Evolutionary conservation across 164 flowering plant species (phyloP).

Genomic region (Euptelea pleiosperma): DNA sequence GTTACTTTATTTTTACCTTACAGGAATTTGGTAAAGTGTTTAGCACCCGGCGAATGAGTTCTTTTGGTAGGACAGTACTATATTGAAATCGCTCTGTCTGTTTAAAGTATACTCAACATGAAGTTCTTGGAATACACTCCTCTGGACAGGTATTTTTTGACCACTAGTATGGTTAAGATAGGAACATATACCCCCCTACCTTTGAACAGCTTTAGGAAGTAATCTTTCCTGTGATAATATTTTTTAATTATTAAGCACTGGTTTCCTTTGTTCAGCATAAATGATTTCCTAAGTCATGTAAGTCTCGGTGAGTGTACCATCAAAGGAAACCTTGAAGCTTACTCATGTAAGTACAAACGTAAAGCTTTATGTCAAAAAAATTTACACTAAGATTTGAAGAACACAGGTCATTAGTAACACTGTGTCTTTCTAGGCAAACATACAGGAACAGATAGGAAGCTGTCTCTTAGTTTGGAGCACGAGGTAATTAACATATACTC

Average conservation of each 20-base stretch:
- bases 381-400: no score
- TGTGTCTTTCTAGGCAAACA: slow-evolving; percentile 68
- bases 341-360: slow-evolving; percentile 62
- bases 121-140: slow-evolving; percentile 86
- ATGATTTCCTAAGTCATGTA: slow-evolving; percentile 60
- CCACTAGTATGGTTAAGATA: not conserved
- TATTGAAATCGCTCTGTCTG: not conserved
- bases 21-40: not conserved
- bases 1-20: not conserved
- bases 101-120: slow-evolving; percentile 35
- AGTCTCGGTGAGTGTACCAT: slow-evolving; percentile 82
- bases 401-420: not conserved
- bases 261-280: slow-evolving; percentile 48
- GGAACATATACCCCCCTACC: not conserved
- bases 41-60: not conserved
- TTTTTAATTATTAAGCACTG: not conserved
- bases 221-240: not conserved
- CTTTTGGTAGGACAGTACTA: not conserved
- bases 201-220: not conserved
- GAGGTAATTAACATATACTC: slow-evolving; percentile 51
- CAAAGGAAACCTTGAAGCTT: slow-evolving; percentile 83
- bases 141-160: slow-evolving; percentile 52
- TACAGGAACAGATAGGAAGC: slow-evolving; percentile 73
- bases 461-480: slow-evolving; percentile 84
- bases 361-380: not conserved